Evolutionary conservation across 176 grass and related monocot genomes (phyloP).

Genomic region (Carex kokanica): DNA sequence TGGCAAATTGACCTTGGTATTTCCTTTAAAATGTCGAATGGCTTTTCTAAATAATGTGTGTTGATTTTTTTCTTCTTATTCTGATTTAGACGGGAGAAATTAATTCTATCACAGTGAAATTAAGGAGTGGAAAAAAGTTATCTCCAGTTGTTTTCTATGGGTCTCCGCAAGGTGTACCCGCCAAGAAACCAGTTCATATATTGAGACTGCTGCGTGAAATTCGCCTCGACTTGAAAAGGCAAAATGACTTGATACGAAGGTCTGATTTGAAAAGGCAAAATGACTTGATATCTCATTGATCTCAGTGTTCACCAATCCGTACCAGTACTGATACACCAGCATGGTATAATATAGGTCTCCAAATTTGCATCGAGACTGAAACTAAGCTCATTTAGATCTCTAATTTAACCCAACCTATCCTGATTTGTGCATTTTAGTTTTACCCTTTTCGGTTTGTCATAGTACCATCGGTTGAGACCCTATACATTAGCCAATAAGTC

Average conservation of each 20-base stretch:
- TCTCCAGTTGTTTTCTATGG: slow-evolving; percentile 83
- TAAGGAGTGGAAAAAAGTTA: slow-evolving; percentile 50
- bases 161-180: slow-evolving; percentile 68
- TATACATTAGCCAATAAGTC: too few species aligned
- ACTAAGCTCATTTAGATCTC: neutral
- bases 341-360: neutral
- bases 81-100: neutral
- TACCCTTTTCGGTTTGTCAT: too few species aligned
- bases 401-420: slow-evolving; percentile 4
- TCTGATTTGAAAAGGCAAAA: slow-evolving; percentile 67
- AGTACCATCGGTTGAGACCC: neutral
- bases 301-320: neutral
- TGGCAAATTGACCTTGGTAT: neutral
- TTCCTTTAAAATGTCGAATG: neutral
- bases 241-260: slow-evolving; percentile 63
- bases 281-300: slow-evolving; percentile 23
- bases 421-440: neutral
- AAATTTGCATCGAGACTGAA: neutral
- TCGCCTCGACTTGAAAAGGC: slow-evolving; percentile 67
- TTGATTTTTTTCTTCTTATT: slow-evolving; percentile 5
- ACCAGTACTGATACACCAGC: neutral
- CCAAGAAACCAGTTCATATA: slow-evolving; percentile 63
- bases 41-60: neutral
- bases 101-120: slow-evolving; percentile 45
- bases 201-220: slow-evolving; percentile 70